phyloP scores from a whole-genome alignment of 495 filamentous ascomycete species.

The Echria macrotheca region DNA sequence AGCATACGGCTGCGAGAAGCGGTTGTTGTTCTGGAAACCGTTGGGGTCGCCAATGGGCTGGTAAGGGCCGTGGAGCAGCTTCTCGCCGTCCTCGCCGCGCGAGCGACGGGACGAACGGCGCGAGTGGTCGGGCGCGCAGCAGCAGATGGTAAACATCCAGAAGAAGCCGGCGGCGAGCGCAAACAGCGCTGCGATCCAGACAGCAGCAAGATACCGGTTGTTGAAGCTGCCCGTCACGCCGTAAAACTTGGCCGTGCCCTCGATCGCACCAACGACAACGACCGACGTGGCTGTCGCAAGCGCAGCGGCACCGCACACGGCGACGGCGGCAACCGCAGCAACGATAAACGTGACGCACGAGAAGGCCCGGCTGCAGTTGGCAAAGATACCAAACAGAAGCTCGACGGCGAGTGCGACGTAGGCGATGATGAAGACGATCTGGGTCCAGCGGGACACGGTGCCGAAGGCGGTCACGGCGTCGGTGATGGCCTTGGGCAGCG shows the following conservation, averaged over 20 bases:
- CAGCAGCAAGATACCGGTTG: slow-evolving; percentile 57
- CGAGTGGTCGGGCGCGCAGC: slow-evolving; percentile 56
- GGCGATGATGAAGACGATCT: slow-evolving; percentile 67
- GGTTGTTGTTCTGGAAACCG: slow-evolving; percentile 21
- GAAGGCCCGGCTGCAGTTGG: slow-evolving; percentile 45
- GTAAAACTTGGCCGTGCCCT: slow-evolving; percentile 59
- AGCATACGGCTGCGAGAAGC: slow-evolving; percentile 30
- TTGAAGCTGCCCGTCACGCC: slow-evolving; percentile 59
- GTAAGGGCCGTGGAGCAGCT: slow-evolving; percentile 41
- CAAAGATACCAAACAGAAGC: slow-evolving; percentile 73
- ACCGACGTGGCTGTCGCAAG: slow-evolving; percentile 57
- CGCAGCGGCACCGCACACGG: slow-evolving; percentile 54
- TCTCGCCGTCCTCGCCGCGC: slow-evolving; percentile 33
- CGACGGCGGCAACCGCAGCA: slow-evolving; percentile 49
- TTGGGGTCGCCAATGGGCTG: slow-evolving; percentile 37
- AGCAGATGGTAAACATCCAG: slow-evolving; percentile 89
- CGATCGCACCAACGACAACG: slow-evolving; percentile 63
- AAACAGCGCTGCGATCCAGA: slow-evolving; percentile 78
- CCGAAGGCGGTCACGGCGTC: slow-evolving; percentile 66
- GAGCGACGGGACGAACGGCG: slow-evolving; percentile 22
- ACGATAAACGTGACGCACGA: slow-evolving; percentile 47
- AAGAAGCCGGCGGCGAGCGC: slow-evolving; percentile 67
- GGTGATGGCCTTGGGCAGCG: slow-evolving; percentile 57
- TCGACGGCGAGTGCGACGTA: slow-evolving; percentile 65
- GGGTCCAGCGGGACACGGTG: slow-evolving; percentile 73